A percentile compares a stretch with the other conserved stretches of the same genome.
phyloP scores from a whole-genome alignment of 805 yeast species.

The Myxozyma mucilagina region DNA sequence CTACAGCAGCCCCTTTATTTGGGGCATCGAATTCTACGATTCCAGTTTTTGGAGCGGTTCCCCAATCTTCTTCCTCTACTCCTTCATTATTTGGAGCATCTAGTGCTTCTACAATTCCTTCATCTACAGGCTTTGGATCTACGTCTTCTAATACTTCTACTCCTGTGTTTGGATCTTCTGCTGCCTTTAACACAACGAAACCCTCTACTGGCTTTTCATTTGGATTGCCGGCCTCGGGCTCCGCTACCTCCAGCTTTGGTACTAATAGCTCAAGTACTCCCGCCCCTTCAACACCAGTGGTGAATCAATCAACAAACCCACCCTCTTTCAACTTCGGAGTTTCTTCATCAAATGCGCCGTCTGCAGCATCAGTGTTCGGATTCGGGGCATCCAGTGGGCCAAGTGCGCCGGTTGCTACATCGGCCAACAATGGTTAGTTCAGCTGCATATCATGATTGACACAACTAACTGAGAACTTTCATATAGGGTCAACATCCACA shows the following conservation, averaged over 20 bases:
- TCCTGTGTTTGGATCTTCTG: not conserved
- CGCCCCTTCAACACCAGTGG: conserved; percentile 11
- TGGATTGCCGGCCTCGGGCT: conserved; percentile 10
- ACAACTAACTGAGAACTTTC: not conserved
- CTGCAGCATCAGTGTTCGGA: not conserved
- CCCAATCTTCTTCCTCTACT: not conserved
- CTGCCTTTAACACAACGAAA: not conserved
- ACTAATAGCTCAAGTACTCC: not conserved
- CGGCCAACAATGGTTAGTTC: not conserved
- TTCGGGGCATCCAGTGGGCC: not conserved
- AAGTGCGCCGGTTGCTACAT: not conserved
- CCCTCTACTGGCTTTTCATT: conserved; percentile 10
- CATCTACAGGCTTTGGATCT: not conserved
- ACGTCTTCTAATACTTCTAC: not conserved
- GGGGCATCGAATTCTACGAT: not conserved
- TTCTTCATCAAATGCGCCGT: not conserved
- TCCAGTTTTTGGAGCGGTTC: not conserved
- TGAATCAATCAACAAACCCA: not conserved
- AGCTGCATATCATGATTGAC: not conserved
- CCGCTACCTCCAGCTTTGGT: conserved; percentile 28
- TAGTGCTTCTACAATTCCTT: not conserved
- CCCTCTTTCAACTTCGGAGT: not conserved
- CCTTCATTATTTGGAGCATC: conserved; percentile 1
- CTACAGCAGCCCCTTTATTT: not conserved
- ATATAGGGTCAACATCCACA: not conserved